Conservation (phyloP, 768 basidiomycete species). For the Amanita muscaria region DNA sequence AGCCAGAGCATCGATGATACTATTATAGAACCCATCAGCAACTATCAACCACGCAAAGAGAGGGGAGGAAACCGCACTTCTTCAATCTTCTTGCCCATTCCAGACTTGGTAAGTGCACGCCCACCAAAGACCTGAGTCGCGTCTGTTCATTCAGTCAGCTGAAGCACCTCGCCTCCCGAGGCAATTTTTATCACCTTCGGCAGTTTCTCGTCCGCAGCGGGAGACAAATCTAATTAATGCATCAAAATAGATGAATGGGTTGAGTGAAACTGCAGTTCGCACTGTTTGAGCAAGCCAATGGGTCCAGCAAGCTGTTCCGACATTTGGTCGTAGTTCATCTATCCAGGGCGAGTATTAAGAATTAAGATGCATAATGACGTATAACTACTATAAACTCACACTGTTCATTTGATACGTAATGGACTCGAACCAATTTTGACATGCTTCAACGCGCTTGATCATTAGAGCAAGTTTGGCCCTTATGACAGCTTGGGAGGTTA, state of each 20-base stretch:
- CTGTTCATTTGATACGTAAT: conserved; percentile 92
- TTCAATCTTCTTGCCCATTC: conserved; percentile 81
- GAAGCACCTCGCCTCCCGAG: not conserved
- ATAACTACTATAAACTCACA: conserved; percentile 31
- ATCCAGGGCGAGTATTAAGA: conserved; percentile 1
- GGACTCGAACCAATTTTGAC: conserved; percentile 84
- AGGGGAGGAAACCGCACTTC: conserved; percentile 36
- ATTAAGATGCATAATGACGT: conserved; percentile 3
- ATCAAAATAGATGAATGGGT: not conserved
- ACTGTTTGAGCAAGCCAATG: conserved; percentile 87
- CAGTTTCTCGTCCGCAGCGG: conserved; percentile 59
- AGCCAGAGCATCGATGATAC: conserved; percentile 79
- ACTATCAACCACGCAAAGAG: not conserved
- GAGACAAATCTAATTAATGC: conserved; percentile 50
- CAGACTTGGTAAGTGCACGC: conserved; percentile 75
- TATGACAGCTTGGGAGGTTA: conserved; percentile 78
- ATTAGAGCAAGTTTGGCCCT: conserved; percentile 80
- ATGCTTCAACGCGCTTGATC: conserved; percentile 83
- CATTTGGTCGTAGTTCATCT: conserved; percentile 86
- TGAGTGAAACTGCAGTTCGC: conserved; percentile 16
- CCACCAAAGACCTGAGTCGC: conserved; percentile 87
- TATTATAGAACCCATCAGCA: conserved; percentile 17
- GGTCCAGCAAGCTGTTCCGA: conserved; percentile 81
- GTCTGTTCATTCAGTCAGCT: conserved; percentile 31
- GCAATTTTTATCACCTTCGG: conserved; percentile 36